Conservation (phyloP, 2,329 filamentous ascomycete genomes). For the Parasarocladium wereldwijsianum region DNA sequence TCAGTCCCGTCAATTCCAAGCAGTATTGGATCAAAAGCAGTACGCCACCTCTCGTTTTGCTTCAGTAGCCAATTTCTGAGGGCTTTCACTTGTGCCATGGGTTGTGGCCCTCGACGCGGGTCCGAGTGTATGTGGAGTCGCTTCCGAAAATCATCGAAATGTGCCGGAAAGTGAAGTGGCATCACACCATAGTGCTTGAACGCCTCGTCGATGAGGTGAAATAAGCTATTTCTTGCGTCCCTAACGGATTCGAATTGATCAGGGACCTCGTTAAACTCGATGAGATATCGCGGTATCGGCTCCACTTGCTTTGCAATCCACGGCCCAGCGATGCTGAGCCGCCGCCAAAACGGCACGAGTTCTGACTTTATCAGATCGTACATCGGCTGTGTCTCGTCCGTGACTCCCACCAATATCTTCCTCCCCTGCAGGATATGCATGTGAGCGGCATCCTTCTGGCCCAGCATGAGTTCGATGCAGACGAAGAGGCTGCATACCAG, state of each 20-base stretch:
- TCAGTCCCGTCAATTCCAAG: too few relatives aligned
- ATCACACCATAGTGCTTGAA: too few relatives aligned
- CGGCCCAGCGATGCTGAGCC: slow-evolving; percentile 24
- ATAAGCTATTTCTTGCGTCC: slow-evolving; percentile 17
- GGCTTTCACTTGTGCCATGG: slow-evolving; percentile 18
- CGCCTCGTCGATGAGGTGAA: slow-evolving; percentile 24
- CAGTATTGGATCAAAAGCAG: too few relatives aligned
- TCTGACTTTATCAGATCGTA: slow-evolving; percentile 23
- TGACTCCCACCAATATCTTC: slow-evolving; percentile 19
- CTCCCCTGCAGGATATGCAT: slow-evolving; percentile 29
- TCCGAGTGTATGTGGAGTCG: slow-evolving; percentile 11
- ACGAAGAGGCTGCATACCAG: slow-evolving; percentile 35
- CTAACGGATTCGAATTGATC: slow-evolving; percentile 18
- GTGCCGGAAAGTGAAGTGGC: slow-evolving; percentile 18
- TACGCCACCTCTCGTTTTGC: slow-evolving; percentile 13
- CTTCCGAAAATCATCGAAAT: slow-evolving; percentile 13
- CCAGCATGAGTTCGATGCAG: slow-evolving; percentile 38
- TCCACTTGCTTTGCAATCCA: slow-evolving; percentile 23
- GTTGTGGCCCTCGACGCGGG: slow-evolving; percentile 10
- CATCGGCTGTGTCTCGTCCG: slow-evolving; percentile 11
- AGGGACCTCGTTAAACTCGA: slow-evolving; percentile 15
- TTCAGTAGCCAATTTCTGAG: slow-evolving; percentile 14
- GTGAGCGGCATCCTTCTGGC: slow-evolving; percentile 29
- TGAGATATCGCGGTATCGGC: slow-evolving; percentile 20
- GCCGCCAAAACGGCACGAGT: slow-evolving; percentile 27